Conservation (phyloP, 2,329 filamentous ascomycete genomes). For the Diplodia mutila region DNA sequence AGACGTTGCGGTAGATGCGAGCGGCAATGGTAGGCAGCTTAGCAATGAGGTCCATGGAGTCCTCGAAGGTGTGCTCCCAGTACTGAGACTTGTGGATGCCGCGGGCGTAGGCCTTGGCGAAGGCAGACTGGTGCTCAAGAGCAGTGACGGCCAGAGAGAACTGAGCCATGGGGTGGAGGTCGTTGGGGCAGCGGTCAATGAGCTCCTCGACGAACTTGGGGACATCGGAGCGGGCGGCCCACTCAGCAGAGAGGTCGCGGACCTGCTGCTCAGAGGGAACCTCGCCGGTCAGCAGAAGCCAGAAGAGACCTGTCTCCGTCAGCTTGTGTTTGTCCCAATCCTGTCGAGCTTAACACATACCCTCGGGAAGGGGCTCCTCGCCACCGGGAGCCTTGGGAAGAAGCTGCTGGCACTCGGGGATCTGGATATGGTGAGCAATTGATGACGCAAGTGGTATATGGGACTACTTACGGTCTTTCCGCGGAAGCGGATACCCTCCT, state of each 20-base stretch:
- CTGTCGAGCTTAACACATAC: constrained; percentile 46
- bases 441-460: constrained; percentile 1
- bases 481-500: constrained; percentile 99
- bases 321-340: constrained; percentile 2
- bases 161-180: constrained; percentile 99
- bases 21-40: constrained; percentile 98
- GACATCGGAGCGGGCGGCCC: constrained; percentile 94
- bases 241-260: constrained; percentile 95
- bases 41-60: constrained; percentile 99
- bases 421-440: constrained; percentile 53
- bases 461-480: constrained; percentile 75
- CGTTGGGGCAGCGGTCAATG: constrained; percentile 98
- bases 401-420: constrained; percentile 96
- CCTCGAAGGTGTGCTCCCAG: constrained; percentile 99
- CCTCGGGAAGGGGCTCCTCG: constrained; percentile 95
- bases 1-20: constrained; percentile 99
- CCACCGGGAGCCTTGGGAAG: constrained; percentile 97
- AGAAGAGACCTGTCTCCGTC: constrained; percentile 79
- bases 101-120: constrained; percentile 98
- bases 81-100: constrained; percentile 99
- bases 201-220: constrained; percentile 99
- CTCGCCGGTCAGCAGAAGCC: constrained; percentile 97
- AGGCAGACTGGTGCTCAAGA: constrained; percentile 96
- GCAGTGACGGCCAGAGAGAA: constrained; percentile 97
- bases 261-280: constrained; percentile 98